Conservation (phyloP, 176 grass and related monocot genomes). For the Lolium rigidum region DNA sequence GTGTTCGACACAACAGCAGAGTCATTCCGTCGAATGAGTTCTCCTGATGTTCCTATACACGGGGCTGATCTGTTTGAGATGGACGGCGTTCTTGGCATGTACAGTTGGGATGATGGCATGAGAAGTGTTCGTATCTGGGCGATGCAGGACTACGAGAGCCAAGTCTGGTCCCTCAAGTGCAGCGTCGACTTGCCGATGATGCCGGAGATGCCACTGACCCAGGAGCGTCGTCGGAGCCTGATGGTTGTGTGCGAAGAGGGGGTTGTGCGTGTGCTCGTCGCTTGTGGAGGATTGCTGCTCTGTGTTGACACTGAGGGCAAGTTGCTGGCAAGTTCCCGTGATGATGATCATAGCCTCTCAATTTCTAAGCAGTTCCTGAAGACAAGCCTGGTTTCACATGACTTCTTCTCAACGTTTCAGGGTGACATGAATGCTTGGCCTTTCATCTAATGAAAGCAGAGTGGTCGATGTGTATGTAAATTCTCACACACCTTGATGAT, state of each 20-base stretch:
- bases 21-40: not conserved
- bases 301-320: not conserved
- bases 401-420: not conserved
- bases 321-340: not conserved
- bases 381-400: not conserved
- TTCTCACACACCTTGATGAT: not conserved
- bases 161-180: not conserved
- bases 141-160: not conserved
- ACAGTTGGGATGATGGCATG: not conserved
- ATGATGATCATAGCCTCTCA: not conserved
- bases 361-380: not conserved
- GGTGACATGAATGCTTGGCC: not conserved
- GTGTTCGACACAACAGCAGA: not conserved
- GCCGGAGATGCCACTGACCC: not conserved
- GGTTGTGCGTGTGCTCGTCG: not conserved
- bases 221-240: not conserved
- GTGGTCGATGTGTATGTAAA: not conserved
- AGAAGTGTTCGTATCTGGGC: not conserved
- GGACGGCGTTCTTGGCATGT: slow-evolving; percentile 8
- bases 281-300: not conserved
- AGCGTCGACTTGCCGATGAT: not conserved
- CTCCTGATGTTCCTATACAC: not conserved
- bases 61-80: not conserved
- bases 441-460: not conserved
- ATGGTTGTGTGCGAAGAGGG: not conserved